A percentile compares a stretch with the other conserved stretches of the same genome.
Evolutionary conservation across 2,329 filamentous ascomycete genomes (phyloP).

Genomic region (Rhinocladiella similis): DNA sequence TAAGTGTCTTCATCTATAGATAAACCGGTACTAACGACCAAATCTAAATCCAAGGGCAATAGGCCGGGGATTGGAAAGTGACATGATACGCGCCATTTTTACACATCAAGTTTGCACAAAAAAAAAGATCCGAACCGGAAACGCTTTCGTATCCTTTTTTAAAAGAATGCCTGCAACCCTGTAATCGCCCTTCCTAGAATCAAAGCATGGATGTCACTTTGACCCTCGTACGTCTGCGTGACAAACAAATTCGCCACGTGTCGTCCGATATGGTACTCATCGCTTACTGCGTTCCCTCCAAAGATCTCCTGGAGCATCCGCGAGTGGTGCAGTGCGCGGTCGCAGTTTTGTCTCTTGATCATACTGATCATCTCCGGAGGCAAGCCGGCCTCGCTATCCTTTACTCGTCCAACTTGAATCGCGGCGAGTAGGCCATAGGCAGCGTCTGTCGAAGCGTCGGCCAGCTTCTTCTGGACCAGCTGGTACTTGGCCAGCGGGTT

Average conservation of each 20-base stretch:
- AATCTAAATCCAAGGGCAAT: too few relatives aligned
- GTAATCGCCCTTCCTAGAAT: conserved; percentile 69
- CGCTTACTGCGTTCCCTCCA: conserved; percentile 95
- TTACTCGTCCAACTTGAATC: conserved; percentile 85
- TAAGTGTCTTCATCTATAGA: too few relatives aligned
- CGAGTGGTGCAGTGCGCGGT: conserved; percentile 79
- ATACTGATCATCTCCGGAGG: conserved; percentile 94
- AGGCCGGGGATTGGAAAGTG: too few relatives aligned
- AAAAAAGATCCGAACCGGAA: too few relatives aligned
- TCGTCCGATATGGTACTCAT: conserved; percentile 92
- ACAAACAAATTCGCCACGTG: conserved; percentile 97
- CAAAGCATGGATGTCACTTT: conserved; percentile 90
- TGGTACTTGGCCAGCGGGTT: conserved; percentile 96
- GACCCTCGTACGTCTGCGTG: conserved; percentile 95
- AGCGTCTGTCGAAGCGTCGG: conserved; percentile 86
- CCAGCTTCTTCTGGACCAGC: conserved; percentile 95
- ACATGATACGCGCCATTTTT: too few relatives aligned
- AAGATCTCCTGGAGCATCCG: conserved; percentile 89
- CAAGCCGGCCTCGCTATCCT: conserved; percentile 77
- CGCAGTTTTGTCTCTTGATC: conserved; percentile 97
- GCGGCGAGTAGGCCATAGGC: conserved; percentile 85
- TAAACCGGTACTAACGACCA: too few relatives aligned
- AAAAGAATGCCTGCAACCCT: conserved; percentile 71
- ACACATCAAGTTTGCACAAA: too few relatives aligned
- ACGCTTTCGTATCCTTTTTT: background rate